Base-by-base conservation (phyloP, 176 grass and related monocot genomes). In the Pharus latifolius region DNA sequence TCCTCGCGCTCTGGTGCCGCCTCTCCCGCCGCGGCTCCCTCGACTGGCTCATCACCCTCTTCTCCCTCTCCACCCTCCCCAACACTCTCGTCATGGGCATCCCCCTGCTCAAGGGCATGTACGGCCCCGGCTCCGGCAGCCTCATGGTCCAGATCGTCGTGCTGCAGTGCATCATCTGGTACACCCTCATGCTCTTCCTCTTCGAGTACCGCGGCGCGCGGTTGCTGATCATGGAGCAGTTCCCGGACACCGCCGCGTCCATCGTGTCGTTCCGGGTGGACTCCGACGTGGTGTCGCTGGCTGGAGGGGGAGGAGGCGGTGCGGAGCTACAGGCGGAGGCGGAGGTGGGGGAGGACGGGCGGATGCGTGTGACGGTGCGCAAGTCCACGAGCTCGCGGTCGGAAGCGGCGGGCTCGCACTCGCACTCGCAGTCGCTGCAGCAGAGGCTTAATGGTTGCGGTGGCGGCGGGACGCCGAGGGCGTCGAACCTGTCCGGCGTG, bases 181-280 rank as follows among this genome's bases (percentile, higher is more conserved):
- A 87, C 58, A 87, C 73, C 13, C 66, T 87, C 37, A 87, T 87
- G 78, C 73, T 87, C 43, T 82, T 82, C 78, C 29, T 87, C 26
- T 87, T 87, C 42, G 84, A 87, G 84, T 82, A 87, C 67, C 73
- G 84, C 37, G 84, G 60, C 34, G 74, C 74, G 15, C 20, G 34
- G 45, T 65, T 60, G 9, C 87, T 96, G 3, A 81, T 96, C 48
- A 69, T 79, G 54, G 91, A 91, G 65, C 88, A 96, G 80, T 91
- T 96, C 73, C 88, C 92, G 0, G 88, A 81, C 84, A 69, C 88
- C n/a, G 92, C 88, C 1, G 91, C 77, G 0, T 85, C 81, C 16
- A 88, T 96, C 54, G 81, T 96, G 16, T 96, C 92, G 24, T 96
- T 96, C 63, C 81, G 85, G 13, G 92, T 96, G 15, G 92, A 96